Percentiles rank a stretch among this genome's conserved stretches.
These are phyloP conservation scores for Candida argentea DNA, from an alignment of 805 yeast genomes.

Conservation along the genomic window DNA sequence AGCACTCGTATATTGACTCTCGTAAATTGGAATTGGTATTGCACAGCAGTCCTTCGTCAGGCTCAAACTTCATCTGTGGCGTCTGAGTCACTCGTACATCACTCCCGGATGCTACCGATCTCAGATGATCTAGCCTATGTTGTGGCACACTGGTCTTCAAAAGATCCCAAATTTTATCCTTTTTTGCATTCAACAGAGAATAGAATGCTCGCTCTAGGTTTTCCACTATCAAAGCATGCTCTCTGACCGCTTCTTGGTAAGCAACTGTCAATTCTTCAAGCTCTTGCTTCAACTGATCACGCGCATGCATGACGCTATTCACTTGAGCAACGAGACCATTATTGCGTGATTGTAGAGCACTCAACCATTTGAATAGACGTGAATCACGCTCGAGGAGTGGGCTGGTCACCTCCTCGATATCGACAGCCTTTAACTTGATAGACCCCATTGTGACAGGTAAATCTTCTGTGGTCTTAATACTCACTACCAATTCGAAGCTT, in stretches of 20 bases:
- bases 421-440: slow-evolving; percentile 10
- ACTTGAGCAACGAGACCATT: slow-evolving; percentile 2
- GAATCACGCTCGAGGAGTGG: slow-evolving; percentile 9
- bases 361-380: slow-evolving; percentile 19
- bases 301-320: slow-evolving; percentile 2
- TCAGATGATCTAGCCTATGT: slow-evolving; percentile 6
- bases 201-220: slow-evolving; percentile 19
- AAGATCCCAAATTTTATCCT: slow-evolving; percentile 20
- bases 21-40: too few relatives aligned
- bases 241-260: slow-evolving; percentile 6
- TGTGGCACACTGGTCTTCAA: slow-evolving; percentile 4
- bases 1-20: too few relatives aligned
- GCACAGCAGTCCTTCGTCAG: too few relatives aligned
- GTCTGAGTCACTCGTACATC: too few relatives aligned
- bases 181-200: slow-evolving; percentile 18
- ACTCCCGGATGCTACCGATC: too few relatives aligned
- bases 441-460: slow-evolving; percentile 19
- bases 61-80: too few relatives aligned
- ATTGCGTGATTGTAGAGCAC: slow-evolving; percentile 9
- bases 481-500: too few relatives aligned
- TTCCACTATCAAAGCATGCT: slow-evolving; percentile 10
- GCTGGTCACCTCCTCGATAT: slow-evolving; percentile 7
- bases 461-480: slow-evolving; percentile 12
- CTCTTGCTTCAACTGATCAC: slow-evolving; percentile 1
- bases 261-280: slow-evolving; percentile 6